Evolutionary conservation across 176 grass and related monocot species (phyloP).

Genomic region (Alloteropsis semialata): DNA sequence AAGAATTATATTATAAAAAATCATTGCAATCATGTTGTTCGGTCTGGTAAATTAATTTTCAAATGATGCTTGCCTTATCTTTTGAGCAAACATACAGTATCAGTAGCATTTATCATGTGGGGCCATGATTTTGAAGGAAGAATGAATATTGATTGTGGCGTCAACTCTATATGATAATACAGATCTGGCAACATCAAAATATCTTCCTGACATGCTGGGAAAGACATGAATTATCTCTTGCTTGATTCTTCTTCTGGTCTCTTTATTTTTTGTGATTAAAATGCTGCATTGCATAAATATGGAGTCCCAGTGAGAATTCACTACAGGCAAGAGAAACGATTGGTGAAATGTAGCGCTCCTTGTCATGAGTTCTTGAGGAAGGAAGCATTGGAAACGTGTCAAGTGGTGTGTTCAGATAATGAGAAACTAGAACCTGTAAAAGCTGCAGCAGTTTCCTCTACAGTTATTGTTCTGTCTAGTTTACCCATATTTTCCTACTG

Average conservation of each 20-base stretch:
- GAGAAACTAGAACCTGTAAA: slow-evolving; percentile 76
- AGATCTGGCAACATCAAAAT: slow-evolving; percentile 17
- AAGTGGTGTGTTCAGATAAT: slow-evolving; percentile 33
- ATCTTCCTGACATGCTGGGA: slow-evolving; percentile 4
- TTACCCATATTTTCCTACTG: slow-evolving; percentile 61
- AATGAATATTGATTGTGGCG: slow-evolving; percentile 31
- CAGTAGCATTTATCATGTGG: slow-evolving; percentile 21
- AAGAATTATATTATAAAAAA: not conserved
- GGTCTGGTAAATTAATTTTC: not conserved
- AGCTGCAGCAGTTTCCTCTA: slow-evolving; percentile 54
- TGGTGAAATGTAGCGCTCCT: slow-evolving; percentile 56
- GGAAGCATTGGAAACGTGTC: slow-evolving; percentile 21
- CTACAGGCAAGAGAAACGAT: slow-evolving; percentile 61
- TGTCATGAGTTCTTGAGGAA: slow-evolving; percentile 43
- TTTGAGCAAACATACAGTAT: slow-evolving; percentile 22
- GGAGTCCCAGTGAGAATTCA: slow-evolving; percentile 63
- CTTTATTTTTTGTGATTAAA: slow-evolving; percentile 20
- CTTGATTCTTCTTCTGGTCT: not conserved
- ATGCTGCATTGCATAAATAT: slow-evolving; percentile 2
- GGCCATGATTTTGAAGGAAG: not conserved
- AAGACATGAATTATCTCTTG: not conserved
- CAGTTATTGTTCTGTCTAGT: slow-evolving; percentile 52
- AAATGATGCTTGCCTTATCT: slow-evolving; percentile 13
- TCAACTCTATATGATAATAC: slow-evolving; percentile 28
- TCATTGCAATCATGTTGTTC: not conserved